Evolutionary conservation across 495 filamentous ascomycete genomes (phyloP).

Genomic region (Podospora comata): DNA sequence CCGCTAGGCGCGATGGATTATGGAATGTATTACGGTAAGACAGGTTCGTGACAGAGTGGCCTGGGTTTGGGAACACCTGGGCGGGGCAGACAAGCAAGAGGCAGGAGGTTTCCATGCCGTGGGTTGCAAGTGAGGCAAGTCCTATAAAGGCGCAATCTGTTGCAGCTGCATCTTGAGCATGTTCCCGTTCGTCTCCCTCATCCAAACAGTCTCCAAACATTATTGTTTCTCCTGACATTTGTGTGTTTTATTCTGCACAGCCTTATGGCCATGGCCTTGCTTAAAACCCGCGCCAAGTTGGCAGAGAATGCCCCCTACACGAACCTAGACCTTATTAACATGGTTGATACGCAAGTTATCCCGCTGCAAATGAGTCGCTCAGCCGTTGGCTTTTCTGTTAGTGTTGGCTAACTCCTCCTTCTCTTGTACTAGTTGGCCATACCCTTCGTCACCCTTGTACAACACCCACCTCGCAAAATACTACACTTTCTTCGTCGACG

Average conservation of each 20-base stretch:
- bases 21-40: background rate
- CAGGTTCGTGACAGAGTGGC: background rate
- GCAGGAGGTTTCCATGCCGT: background rate
- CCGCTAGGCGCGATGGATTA: background rate
- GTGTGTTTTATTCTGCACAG: background rate
- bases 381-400: background rate
- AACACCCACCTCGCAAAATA: background rate
- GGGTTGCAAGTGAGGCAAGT: background rate
- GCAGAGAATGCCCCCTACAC: constrained; percentile 4
- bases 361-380: background rate
- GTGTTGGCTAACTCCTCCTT: background rate
- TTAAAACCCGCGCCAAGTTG: background rate
- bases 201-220: background rate
- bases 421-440: constrained; percentile 1
- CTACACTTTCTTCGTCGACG: background rate
- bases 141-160: background rate
- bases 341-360: background rate
- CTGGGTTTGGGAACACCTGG: background rate
- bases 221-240: background rate
- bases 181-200: background rate
- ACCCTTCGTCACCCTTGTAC: background rate
- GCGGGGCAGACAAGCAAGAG: background rate
- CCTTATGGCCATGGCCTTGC: background rate
- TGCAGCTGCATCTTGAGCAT: background rate
- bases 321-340: background rate